Conservation (phyloP, 192 early-diverging fungal species). For the Backusella morwellensis region DNA sequence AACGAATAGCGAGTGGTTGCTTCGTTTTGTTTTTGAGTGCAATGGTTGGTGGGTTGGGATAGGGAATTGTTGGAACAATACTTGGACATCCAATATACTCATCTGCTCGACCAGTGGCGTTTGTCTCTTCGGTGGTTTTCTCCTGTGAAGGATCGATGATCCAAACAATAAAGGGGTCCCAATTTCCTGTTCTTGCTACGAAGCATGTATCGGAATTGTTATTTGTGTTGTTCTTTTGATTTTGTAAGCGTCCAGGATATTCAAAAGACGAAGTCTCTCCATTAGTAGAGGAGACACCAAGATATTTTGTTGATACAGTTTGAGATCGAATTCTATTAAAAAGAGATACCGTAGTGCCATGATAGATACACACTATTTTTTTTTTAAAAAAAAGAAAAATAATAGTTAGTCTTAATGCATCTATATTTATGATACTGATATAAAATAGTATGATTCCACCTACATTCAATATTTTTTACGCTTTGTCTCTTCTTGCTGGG, state of each 20-base stretch:
- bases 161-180: constrained; percentile 91
- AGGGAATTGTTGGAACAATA: constrained; percentile 18
- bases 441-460: neutral
- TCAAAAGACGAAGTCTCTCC: constrained; percentile 19
- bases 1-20: constrained; percentile 73
- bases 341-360: constrained; percentile 83
- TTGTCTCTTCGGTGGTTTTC: constrained; percentile 28
- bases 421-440: neutral
- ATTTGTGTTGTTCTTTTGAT: constrained; percentile 15
- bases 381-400: neutral
- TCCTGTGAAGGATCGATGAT: constrained; percentile 67
- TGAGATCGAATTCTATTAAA: constrained; percentile 91
- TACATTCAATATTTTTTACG: constrained; percentile 68
- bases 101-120: neutral
- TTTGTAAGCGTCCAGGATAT: constrained; percentile 18
- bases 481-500: constrained; percentile 89
- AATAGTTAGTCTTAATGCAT: neutral
- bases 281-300: constrained; percentile 49
- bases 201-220: constrained; percentile 56
- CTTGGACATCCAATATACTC: constrained; percentile 15
- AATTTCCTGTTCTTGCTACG: constrained; percentile 69
- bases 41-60: constrained; percentile 68
- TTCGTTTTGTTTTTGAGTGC: constrained; percentile 61
- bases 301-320: constrained; percentile 86
- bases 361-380: constrained; percentile 68